Base-by-base conservation (phyloP, 257 asterid genomes). In the Linaria vulgaris region DNA sequence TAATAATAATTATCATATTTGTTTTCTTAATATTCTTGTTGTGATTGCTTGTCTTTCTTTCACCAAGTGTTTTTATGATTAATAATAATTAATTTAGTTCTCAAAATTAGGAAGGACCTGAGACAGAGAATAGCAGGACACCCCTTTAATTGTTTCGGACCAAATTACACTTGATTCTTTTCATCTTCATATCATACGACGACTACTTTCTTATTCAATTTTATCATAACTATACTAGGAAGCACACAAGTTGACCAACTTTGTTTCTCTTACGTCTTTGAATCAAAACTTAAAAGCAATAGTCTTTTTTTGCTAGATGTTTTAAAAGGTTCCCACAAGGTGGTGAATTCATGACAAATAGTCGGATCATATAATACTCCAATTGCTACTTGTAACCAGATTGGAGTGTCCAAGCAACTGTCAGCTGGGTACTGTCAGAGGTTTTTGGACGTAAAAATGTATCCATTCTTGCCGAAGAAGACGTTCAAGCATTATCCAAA, bases 351-450 rank as follows among this genome's bases (percentile, higher is more conserved):
- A 72, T 27, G 34, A 27, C 34, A 27, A n/a, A 27, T 27, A 71
- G 74, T 67, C 62, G 65, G 70, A 61, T 72, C 73, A 64, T 69
- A 69, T 74, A 76, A 74, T 72, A 68, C 81, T 67, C 69, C 69
- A 34, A 61, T 58, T 70, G 73, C 73, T 67, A 67, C 60, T 67
- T 78, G 68, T 67, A 63, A 78, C 79, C 85, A 90, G 95, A 90
- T 87, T 90, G 97, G 95, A 87, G 97, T 41, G 97, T 90, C 59
- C 95, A 90, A 83, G 95, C 95, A 76, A 79, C 74, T 39, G 83
- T 90, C 52, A 85, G 97, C 78, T 87, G 91, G 89, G 71, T 87
- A 9, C 81, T 90, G 3, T 79, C 87, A 0, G 72, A 83, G 69
- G 75, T 80, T 43, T 85, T 83, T 63, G 90, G 91, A 53, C 64